These are phyloP conservation scores for Eucalyptus cloeziana DNA, from an alignment of 345 rosid genomes.

Conservation along the genomic window DNA sequence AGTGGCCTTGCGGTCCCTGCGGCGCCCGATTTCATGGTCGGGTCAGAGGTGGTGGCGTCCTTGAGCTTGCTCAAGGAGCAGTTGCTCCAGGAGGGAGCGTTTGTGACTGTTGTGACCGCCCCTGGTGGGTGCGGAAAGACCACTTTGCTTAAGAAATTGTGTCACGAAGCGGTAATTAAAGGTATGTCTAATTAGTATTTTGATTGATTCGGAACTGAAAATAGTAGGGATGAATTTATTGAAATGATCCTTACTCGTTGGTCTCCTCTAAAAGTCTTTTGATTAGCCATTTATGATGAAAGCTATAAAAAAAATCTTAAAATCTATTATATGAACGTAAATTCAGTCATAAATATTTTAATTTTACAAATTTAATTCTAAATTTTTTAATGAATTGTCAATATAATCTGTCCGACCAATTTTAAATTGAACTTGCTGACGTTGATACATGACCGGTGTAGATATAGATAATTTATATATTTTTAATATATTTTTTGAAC, in stretches of 20 bases:
- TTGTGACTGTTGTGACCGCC: background rate
- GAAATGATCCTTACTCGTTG: no score
- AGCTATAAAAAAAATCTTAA: no score
- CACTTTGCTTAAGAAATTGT: background rate
- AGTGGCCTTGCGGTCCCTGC: background rate
- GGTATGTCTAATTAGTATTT: background rate
- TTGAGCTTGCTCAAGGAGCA: background rate
- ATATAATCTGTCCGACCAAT: no score
- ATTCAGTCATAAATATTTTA: no score
- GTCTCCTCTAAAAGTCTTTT: background rate
- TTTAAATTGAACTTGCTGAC: no score
- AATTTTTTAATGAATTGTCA: no score
- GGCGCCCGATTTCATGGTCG: background rate
- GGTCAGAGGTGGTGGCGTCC: background rate
- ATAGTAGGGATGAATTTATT: background rate
- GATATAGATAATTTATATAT: no score
- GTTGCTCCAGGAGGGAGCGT: background rate
- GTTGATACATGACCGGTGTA: accelerated
- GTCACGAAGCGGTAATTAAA: background rate
- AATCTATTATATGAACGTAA: no score
- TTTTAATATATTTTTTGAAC: no score
- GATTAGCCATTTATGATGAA: background rate
- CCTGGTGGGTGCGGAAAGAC: background rate
- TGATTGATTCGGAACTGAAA: background rate
- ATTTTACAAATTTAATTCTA: no score